A percentile compares a stretch with the other conserved stretches of the same genome.
Evolutionary conservation across 163 green algal species (phyloP).

Genomic region (Chlorella variabilis): DNA sequence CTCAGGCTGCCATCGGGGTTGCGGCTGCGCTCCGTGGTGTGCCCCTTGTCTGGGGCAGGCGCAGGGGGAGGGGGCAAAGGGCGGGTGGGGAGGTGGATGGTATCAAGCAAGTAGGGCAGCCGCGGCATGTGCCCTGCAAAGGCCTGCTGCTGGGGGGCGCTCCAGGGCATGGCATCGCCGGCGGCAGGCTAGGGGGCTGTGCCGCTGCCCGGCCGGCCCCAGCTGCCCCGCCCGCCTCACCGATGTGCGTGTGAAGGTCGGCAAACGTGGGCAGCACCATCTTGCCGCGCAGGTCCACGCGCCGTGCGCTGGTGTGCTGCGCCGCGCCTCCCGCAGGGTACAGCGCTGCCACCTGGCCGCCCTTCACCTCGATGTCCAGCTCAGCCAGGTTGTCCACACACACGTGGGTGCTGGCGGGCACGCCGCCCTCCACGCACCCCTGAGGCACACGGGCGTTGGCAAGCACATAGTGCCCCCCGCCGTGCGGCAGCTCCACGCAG

Average conservation of each 20-base stretch:
- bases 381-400: slow-evolving; percentile 48
- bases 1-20: slow-evolving; percentile 71
- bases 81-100: no score
- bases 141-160: no score
- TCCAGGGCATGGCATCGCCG: neutral
- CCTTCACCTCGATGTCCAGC: slow-evolving; percentile 54
- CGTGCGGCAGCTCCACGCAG: neutral
- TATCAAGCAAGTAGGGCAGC: no score
- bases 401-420: neutral
- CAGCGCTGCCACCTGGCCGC: slow-evolving; percentile 19
- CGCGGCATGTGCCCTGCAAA: no score
- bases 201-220: no score
- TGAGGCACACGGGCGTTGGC: slow-evolving; percentile 35
- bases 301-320: neutral
- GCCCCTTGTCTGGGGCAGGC: slow-evolving; percentile 69
- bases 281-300: slow-evolving; percentile 56
- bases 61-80: neutral
- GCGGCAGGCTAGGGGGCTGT: no score
- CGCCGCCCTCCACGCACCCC: slow-evolving; percentile 18
- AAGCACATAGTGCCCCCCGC: slow-evolving; percentile 22
- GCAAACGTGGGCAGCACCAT: slow-evolving; percentile 75
- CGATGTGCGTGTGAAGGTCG: slow-evolving; percentile 83
- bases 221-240: slow-evolving; percentile 33
- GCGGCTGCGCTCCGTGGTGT: slow-evolving; percentile 76
- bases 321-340: neutral